Percentiles rank a stretch among this genome's conserved stretches.
Evolutionary conservation across 2,329 filamentous ascomycete genomes (phyloP).

Genomic region (Pseudogymnoascus sp.): DNA sequence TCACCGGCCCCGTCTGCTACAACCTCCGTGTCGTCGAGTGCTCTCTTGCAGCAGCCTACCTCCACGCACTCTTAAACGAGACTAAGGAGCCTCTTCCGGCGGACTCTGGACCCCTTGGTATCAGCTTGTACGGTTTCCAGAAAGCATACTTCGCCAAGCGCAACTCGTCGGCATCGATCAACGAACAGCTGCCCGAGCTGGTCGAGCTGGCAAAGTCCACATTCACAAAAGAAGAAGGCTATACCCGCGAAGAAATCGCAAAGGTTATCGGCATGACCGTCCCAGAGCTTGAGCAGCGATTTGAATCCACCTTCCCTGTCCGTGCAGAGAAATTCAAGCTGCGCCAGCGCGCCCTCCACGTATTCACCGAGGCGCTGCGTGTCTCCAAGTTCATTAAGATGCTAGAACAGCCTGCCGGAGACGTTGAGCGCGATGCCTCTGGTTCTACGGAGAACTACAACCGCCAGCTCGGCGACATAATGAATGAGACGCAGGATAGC

Average conservation of each 20-base stretch:
- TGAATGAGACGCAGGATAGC: slow-evolving; percentile 84
- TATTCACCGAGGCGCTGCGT: slow-evolving; percentile 80
- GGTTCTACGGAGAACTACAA: slow-evolving; percentile 56
- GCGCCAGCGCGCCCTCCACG: slow-evolving; percentile 79
- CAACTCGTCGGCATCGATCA: slow-evolving; percentile 34
- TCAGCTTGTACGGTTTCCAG: slow-evolving; percentile 81
- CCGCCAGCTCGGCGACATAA: slow-evolving; percentile 64
- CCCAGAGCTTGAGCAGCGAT: slow-evolving; percentile 64
- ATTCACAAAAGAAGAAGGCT: slow-evolving; percentile 73
- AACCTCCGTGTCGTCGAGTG: slow-evolving; percentile 96
- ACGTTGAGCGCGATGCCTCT: slow-evolving; percentile 27
- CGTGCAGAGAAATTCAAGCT: slow-evolving; percentile 83
- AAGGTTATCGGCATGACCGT: slow-evolving; percentile 61
- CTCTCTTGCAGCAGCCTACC: slow-evolving; percentile 71
- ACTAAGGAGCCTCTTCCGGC: slow-evolving; percentile 54
- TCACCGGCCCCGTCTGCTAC: slow-evolving; percentile 88
- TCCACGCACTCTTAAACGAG: slow-evolving; percentile 52
- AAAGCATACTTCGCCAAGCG: slow-evolving; percentile 59
- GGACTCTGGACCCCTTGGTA: slow-evolving; percentile 75
- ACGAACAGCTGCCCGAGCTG: slow-evolving; percentile 65
- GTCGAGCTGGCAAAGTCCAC: slow-evolving; percentile 61
- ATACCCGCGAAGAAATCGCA: slow-evolving; percentile 80
- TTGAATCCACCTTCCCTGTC: slow-evolving; percentile 82
- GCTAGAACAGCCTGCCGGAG: slow-evolving; percentile 47
- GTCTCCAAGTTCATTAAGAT: slow-evolving; percentile 77